Evolutionary conservation across 1,284 basidiomycete genomes (phyloP).

Genomic region (Agroathelia rolfsii): DNA sequence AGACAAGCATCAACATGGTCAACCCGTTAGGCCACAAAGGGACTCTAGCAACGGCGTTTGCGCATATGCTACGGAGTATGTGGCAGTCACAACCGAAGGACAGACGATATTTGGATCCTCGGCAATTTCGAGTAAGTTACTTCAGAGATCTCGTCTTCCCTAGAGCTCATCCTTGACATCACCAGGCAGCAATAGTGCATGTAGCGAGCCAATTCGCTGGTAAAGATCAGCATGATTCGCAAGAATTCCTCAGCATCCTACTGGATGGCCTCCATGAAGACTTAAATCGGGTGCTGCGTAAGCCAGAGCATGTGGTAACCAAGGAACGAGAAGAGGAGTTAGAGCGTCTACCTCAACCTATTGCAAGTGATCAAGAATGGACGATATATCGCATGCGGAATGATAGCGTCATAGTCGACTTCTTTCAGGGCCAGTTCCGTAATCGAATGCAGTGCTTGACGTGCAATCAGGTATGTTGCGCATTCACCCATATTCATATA

Average conservation of each 20-base stretch:
- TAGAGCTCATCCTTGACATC: slow-evolving; percentile 2
- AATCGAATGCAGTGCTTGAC: slow-evolving; percentile 87
- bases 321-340: slow-evolving; percentile 82
- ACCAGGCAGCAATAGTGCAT: slow-evolving; percentile 74
- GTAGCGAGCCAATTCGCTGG: slow-evolving; percentile 87
- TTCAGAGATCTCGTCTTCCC: slow-evolving; percentile 8
- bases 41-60: slow-evolving; percentile 74
- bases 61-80: slow-evolving; percentile 75
- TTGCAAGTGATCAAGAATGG: slow-evolving; percentile 95
- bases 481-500: slow-evolving; percentile 5
- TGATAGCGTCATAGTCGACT: slow-evolving; percentile 92
- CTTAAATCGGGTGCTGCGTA: slow-evolving; percentile 79
- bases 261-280: slow-evolving; percentile 96
- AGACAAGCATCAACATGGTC: slow-evolving; percentile 76
- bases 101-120: slow-evolving; percentile 79
- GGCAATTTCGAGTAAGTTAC: slow-evolving; percentile 72
- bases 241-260: slow-evolving; percentile 93
- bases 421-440: slow-evolving; percentile 96
- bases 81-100: slow-evolving; percentile 85
- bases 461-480: slow-evolving; percentile 70
- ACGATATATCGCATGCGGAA: slow-evolving; percentile 83
- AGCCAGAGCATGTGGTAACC: slow-evolving; percentile 66
- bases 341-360: slow-evolving; percentile 78
- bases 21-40: slow-evolving; percentile 91
- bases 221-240: slow-evolving; percentile 93